Percentiles rank a stretch among this genome's conserved stretches.
These are phyloP conservation scores for Aphanoascus verrucosus DNA, from an alignment of 2,329 filamentous ascomycete genomes.

Conservation along the genomic window DNA sequence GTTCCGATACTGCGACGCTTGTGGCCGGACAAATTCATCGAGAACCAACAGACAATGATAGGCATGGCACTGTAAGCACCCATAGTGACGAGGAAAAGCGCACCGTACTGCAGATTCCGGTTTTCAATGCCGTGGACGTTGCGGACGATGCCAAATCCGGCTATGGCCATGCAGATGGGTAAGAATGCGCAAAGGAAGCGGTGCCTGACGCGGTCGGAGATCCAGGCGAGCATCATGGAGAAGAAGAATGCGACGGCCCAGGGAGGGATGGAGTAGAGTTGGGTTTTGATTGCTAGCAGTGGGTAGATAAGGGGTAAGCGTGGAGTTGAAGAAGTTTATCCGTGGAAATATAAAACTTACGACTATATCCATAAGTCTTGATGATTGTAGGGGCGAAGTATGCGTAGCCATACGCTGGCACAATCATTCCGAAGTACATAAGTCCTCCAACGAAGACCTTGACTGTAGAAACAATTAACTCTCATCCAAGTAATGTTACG, in stretches of 20 bases:
- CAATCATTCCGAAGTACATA: slow-evolving; percentile 73
- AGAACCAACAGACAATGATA: slow-evolving; percentile 72
- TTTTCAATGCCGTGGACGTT: slow-evolving; percentile 52
- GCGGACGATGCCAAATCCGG: slow-evolving; percentile 66
- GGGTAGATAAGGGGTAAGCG: slow-evolving; percentile 6
- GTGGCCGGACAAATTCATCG: slow-evolving; percentile 67
- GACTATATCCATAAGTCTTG: slow-evolving; percentile 51
- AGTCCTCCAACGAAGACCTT: slow-evolving; percentile 64
- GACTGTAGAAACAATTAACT: slow-evolving; percentile 23
- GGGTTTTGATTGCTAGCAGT: slow-evolving; percentile 40
- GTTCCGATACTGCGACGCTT: slow-evolving; percentile 59
- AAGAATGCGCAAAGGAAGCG: slow-evolving; percentile 63
- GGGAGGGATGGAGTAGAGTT: slow-evolving; percentile 44
- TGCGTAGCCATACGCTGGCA: slow-evolving; percentile 64
- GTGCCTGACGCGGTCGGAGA: slow-evolving; percentile 62
- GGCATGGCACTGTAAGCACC: slow-evolving; percentile 84
- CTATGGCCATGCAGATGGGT: slow-evolving; percentile 57
- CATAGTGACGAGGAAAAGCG: slow-evolving; percentile 70
- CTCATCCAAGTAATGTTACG: background rate
- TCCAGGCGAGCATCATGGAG: slow-evolving; percentile 60
- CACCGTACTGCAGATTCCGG: slow-evolving; percentile 58
- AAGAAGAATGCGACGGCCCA: slow-evolving; percentile 68
- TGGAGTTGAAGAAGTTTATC: background rate
- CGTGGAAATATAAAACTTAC: slow-evolving; percentile 20
- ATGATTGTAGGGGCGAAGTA: slow-evolving; percentile 69